Base-by-base conservation (phyloP, 768 basidiomycete species). In the Calvatia gigantea region DNA sequence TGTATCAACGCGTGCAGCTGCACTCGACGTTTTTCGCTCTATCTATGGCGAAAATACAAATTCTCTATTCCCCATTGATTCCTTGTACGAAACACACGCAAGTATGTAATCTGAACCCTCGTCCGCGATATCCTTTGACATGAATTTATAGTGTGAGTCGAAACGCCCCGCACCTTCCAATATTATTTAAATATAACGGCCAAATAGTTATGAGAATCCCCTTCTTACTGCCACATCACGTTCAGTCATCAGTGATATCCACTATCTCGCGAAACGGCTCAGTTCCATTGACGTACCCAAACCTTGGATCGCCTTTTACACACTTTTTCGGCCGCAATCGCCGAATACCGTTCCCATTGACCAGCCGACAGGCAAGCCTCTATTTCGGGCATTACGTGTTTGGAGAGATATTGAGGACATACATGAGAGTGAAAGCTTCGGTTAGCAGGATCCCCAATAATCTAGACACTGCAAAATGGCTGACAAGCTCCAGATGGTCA, bases 391-490 rank as follows among this genome's bases (percentile, higher is more conserved):
- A 4, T 58, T 88, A 52, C 79, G 83, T 28, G 77, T 86, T 35
- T 91, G 89, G 89, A 84, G 81, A 3, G 87, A 91, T 61, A 74
- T 91, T 37, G 80, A 81, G 33, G 87, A 91, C 59, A 74, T 90
- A 45, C 86, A 81, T 62, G 89, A 91, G 69, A 86, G 78, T 64
- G 90, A 91, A 62, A 86, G 82, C 60, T 92, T 89, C 65, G 89
- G 89, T 89, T 59, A 54, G 67, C 62, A 35, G 54, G 49, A 37
- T 21, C 27, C 12, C 47, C 31, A 6, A 25, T 45, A n/a, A 4
- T 44, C 12, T n/a, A 14, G 31, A 6, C n/a, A 23, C 12, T 6
- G 12, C 17, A 15, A n/a, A 31, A 32, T 21, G 17, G 19, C 29
- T 56, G 25, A 50, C 44, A 33, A n/a, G 19, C 27, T 21, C 33